These are phyloP conservation scores for Geosmithia flava DNA, from an alignment of 2,329 filamentous ascomycete genomes.

Conservation along the genomic window DNA sequence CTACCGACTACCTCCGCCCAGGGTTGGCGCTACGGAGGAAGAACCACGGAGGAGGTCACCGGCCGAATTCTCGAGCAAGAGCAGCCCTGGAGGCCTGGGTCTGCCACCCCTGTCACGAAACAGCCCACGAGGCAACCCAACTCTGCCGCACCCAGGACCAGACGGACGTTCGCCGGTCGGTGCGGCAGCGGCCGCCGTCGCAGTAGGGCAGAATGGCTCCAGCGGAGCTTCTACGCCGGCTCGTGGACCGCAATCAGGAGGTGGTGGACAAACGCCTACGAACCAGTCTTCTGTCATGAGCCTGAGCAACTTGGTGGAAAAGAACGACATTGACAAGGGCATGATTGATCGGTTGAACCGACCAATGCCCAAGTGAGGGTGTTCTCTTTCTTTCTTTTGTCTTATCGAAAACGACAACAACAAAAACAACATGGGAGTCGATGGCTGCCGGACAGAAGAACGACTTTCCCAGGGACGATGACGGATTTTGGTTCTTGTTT, in stretches of 20 bases:
- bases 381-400: neutral
- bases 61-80: slow-evolving; percentile 32
- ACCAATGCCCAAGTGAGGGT: slow-evolving; percentile 5
- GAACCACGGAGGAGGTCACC: slow-evolving; percentile 38
- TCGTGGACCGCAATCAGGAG: slow-evolving; percentile 8
- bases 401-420: neutral
- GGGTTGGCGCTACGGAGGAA: slow-evolving; percentile 27
- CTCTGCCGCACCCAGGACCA: slow-evolving; percentile 14
- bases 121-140: slow-evolving; percentile 23
- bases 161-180: slow-evolving; percentile 20
- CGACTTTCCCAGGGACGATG: neutral
- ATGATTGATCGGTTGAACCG: slow-evolving; percentile 42
- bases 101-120: slow-evolving; percentile 24
- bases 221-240: slow-evolving; percentile 22
- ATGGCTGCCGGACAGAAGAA: neutral
- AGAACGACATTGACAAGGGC: slow-evolving; percentile 39
- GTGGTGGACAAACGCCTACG: slow-evolving; percentile 1
- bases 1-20: slow-evolving; percentile 32
- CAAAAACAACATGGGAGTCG: neutral
- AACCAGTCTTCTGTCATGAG: slow-evolving; percentile 34
- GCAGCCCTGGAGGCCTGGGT: slow-evolving; percentile 29
- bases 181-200: no score
- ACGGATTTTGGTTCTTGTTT: neutral
- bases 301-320: slow-evolving; percentile 36
- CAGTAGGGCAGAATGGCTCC: slow-evolving; percentile 17